Base-by-base conservation (phyloP, 2,329 filamentous ascomycete genomes). In the Nemania bipapillata region DNA sequence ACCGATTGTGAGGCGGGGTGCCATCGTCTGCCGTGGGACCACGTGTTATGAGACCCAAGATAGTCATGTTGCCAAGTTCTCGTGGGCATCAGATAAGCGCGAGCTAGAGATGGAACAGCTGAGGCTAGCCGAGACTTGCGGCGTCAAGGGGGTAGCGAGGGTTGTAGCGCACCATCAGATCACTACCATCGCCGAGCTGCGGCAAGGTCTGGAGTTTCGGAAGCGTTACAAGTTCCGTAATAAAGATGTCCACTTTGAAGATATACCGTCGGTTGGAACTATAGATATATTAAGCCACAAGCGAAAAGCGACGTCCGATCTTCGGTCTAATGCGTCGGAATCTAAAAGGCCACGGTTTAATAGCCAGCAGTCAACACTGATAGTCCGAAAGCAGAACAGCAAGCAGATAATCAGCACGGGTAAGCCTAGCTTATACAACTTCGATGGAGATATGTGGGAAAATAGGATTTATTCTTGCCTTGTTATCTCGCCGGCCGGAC, bases 1-100 rank as follows among this genome's bases (percentile, higher is more conserved):
- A 22, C 5, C 30, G 7, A 65, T 69, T 1, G 45, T 59, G 0
- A 65, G 53, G 37, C 62, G 55, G 52, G 65, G 50, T 17, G 62
- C 57, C 35, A 69, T 69, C 35, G 66, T 69, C 2, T 63, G 57
- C n/a, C 62, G 57, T 35, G 55, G 65, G 40, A 65, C 66, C n/a
- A 65, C 58, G 26, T 69, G 66, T 24, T 69, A 65, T 37, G 22
- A 59, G 30, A 59, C 57, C 37, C 20, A 59, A 37, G 12, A 66
- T 32, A 54, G 30, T 5, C 0, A 52, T 4, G 66, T 66, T 20
- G 63, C 52, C 4, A 65, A 68, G 42, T 68, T 68, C 45, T 65
- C 61, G 4, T 68, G 52, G 56, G 56, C 50, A 50, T 69, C 57
- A 17, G 45, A 49, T 20, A 63, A 63, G 11, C 62, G 57, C 1